Base-by-base conservation (phyloP, 1,284 basidiomycete species). In the Mycosarcoma mackinlayi region DNA sequence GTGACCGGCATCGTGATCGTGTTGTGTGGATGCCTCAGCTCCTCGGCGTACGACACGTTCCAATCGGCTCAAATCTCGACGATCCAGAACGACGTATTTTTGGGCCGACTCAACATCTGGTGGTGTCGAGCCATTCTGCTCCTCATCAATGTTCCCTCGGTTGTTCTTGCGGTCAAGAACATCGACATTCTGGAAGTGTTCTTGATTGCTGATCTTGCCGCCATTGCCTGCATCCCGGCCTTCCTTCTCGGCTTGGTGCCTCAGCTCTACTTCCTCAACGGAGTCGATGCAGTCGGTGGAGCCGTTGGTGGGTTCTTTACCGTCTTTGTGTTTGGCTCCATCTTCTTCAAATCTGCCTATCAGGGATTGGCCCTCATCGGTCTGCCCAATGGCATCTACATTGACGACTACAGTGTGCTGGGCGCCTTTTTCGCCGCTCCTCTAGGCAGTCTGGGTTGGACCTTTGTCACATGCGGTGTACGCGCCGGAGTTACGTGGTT, bases 41-140 rank as follows among this genome's bases (percentile, higher is more conserved):
- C 75, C n/a, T 80, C 80, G 39, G 81, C 81, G 5, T 83, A 83
- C 64, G 81, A 83, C 58, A 83, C 81, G 6, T 76, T 83, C 50
- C 81, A 83, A 63, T 76, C 73, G 27, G 81, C 81, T 4, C 78
- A 81, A 62, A 83, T 83, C 52, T 78, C 79, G 45, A 81, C 82
- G 8, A 81, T 83, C 21, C 63, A 81, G 56, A 82, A 80, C 57
- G 81, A 83, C 50, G 71, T 83, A 24, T 82, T 83, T 51, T 55
- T 82, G 9, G 77, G 80, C 19, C 74, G 76, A 23, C 45, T 83
- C 55, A 83, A 83, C 66, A 77, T 83, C 41, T 83, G 81, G 81
- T 77, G 69, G 64, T 80, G 79, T 50, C 73, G 81, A 19, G 30
- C 73, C 19, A 64, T 83, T 39, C 65, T 82, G 23, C 23, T 83